Conservation (phyloP, 176 grass and related monocot genomes). For the Guadua angustifolia region DNA sequence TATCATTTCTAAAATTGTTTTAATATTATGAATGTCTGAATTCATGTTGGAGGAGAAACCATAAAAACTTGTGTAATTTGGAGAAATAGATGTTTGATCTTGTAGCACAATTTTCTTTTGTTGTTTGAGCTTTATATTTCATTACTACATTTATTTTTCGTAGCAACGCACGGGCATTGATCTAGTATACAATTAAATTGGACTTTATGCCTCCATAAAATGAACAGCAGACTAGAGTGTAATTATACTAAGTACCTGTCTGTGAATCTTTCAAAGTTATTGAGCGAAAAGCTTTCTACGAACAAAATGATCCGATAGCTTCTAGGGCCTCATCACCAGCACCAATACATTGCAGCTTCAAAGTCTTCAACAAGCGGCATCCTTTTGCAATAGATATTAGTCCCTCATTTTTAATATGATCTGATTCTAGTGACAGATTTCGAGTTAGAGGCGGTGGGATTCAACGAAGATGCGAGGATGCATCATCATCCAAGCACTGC, state of each 20-base stretch:
- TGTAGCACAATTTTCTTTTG: no score
- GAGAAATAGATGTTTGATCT: no score
- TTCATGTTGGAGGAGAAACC: no score
- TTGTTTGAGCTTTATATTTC: no score
- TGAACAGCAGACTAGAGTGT: neutral
- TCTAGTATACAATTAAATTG: no score
- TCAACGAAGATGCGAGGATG: constrained; percentile 76
- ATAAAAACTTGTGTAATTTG: no score
- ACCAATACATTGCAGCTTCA: constrained; percentile 81
- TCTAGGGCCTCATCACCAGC: constrained; percentile 72
- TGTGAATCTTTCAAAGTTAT: constrained; percentile 83
- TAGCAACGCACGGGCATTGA: no score
- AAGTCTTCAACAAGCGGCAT: constrained; percentile 65
- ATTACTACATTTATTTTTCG: no score
- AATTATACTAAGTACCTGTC: constrained; percentile 61
- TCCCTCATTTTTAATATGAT: constrained; percentile 60
- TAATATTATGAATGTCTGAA: no score
- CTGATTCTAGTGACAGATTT: constrained; percentile 68
- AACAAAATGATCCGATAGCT: constrained; percentile 78
- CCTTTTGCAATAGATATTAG: constrained; percentile 72
- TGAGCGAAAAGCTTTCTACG: constrained; percentile 68
- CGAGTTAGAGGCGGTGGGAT: constrained; percentile 68
- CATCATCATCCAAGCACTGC: constrained; percentile 76
- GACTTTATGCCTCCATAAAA: no score
- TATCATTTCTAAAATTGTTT: no score